Base-by-base conservation (phyloP, 108 stramenopile species). In the Pseudonitzschia multiseries region DNA sequence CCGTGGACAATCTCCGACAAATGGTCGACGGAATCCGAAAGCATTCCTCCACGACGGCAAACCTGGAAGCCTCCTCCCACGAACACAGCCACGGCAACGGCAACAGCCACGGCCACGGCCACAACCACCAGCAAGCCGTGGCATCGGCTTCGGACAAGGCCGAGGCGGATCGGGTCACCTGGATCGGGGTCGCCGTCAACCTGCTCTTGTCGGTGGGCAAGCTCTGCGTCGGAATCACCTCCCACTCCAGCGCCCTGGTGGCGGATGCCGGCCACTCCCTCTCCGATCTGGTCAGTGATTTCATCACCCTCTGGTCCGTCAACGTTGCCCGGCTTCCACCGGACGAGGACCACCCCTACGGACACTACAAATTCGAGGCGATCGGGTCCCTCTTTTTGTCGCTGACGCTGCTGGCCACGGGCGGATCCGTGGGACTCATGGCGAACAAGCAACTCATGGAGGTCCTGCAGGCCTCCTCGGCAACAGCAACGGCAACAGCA, bases 251-350 rank as follows among this genome's bases (percentile, higher is more conserved):
- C 9, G 97, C 94, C 20, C 74, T 99, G 70, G 77, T 99, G 53
- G 96, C 98, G 27, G 98, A 99, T 80, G 98, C 97, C 0, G 97
- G 96, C 5, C 98, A 99, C 84, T 93, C 93, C 3, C 64, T 96
- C 28, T 84, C 82, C 36, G 98, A 99, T 81, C 75, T 99, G 41
- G 80, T 96, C 46, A 83, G 81, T 36, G 98, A 99, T 74, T 93
- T 96, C 65, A 92, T 99, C 20, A 98, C 98, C 17, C 71, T 99
- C 17, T 95, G 91, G 86, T 93, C 93, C 15, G 90, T 97, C 17
- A 87, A 89, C 57, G 70, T 95, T 26, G 93, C 83, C 12, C 82
- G 93, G 6, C 71, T 95, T n/a, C 93, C 93, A 21, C 88, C 93
- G 17, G 91, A 92, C 72, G 91, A 90, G 53, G 91, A 92, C 84